These are phyloP conservation scores for Camelina hispida DNA, from an alignment of 345 rosid genomes.

Conservation along the genomic window DNA sequence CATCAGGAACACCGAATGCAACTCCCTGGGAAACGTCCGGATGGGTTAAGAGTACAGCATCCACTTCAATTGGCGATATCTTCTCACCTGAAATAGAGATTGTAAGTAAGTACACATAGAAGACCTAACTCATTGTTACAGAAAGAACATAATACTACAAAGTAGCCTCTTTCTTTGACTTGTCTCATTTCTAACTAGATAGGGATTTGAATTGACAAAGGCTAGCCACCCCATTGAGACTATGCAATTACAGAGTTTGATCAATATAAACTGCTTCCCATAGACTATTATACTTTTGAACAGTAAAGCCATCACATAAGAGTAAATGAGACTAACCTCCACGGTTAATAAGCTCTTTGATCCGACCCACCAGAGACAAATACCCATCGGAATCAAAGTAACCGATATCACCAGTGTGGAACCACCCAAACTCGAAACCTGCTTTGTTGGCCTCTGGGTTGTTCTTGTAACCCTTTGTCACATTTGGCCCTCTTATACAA, in stretches of 20 bases:
- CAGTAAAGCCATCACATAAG: constrained; percentile 17
- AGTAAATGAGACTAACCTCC: constrained; percentile 65
- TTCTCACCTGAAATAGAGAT: constrained; percentile 72
- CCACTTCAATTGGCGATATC: constrained; percentile 95
- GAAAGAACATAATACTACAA: neutral
- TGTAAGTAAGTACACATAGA: neutral
- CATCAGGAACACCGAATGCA: constrained; percentile 90
- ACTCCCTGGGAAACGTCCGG: constrained; percentile 83
- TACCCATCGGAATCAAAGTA: constrained; percentile 81
- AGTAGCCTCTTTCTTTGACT: constrained; percentile 35
- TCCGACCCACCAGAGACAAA: constrained; percentile 87
- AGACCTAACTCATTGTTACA: constrained; percentile 2
- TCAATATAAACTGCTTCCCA: neutral
- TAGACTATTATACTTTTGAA: constrained; percentile 4
- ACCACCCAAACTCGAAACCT: constrained; percentile 90
- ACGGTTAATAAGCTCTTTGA: constrained; percentile 97
- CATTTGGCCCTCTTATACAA: constrained; percentile 89
- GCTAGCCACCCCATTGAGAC: constrained; percentile 1
- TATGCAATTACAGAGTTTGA: neutral
- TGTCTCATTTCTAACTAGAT: constrained; percentile 18
- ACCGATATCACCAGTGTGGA: constrained; percentile 91
- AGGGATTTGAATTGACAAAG: constrained; percentile 9
- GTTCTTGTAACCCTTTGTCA: constrained; percentile 88
- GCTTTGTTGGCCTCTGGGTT: constrained; percentile 85
- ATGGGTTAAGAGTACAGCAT: constrained; percentile 76